phyloP scores from a whole-genome alignment of 2,329 filamentous ascomycete genomes.

The Shiraia sp. region DNA sequence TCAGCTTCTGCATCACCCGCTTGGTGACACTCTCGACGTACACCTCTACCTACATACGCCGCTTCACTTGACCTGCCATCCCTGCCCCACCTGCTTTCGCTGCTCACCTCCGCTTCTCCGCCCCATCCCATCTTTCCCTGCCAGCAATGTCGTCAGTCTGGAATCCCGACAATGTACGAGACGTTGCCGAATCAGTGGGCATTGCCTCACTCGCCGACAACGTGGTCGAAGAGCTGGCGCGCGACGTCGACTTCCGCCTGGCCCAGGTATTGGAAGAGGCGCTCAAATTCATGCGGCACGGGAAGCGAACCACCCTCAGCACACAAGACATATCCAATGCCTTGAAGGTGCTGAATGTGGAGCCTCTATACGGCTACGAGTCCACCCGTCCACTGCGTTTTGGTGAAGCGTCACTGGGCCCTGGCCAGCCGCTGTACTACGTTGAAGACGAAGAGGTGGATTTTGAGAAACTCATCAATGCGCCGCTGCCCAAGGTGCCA shows the following conservation, averaged over 20 bases:
- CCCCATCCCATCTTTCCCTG: too few species aligned
- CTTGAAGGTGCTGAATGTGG: slow-evolving; percentile 82
- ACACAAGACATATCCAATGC: slow-evolving; percentile 90
- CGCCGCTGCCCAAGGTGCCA: slow-evolving; percentile 90
- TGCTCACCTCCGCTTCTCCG: too few species aligned
- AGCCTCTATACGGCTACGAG: slow-evolving; percentile 96
- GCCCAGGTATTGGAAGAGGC: slow-evolving; percentile 93
- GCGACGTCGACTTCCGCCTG: slow-evolving; percentile 94
- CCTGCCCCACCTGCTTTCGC: slow-evolving; percentile 10
- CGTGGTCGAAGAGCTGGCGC: slow-evolving; percentile 81
- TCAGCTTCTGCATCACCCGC: slow-evolving; percentile 29
- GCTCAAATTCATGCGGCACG: slow-evolving; percentile 93
- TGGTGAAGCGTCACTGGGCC: slow-evolving; percentile 90
- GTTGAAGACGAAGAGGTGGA: slow-evolving; percentile 98
- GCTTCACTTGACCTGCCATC: slow-evolving; percentile 15
- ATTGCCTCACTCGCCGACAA: slow-evolving; percentile 82
- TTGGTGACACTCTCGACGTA: slow-evolving; percentile 29
- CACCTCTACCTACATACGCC: slow-evolving; percentile 7
- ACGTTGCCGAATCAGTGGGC: slow-evolving; percentile 95
- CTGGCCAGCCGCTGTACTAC: slow-evolving; percentile 93
- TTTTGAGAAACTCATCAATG: slow-evolving; percentile 98
- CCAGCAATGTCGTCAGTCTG: slow-evolving; percentile 65
- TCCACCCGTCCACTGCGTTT: slow-evolving; percentile 86
- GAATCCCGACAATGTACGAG: slow-evolving; percentile 94
- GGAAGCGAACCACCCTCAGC: slow-evolving; percentile 80